Evolutionary conservation across 768 basidiomycete genomes (phyloP).

Genomic region (Coprinopsis sp.): DNA sequence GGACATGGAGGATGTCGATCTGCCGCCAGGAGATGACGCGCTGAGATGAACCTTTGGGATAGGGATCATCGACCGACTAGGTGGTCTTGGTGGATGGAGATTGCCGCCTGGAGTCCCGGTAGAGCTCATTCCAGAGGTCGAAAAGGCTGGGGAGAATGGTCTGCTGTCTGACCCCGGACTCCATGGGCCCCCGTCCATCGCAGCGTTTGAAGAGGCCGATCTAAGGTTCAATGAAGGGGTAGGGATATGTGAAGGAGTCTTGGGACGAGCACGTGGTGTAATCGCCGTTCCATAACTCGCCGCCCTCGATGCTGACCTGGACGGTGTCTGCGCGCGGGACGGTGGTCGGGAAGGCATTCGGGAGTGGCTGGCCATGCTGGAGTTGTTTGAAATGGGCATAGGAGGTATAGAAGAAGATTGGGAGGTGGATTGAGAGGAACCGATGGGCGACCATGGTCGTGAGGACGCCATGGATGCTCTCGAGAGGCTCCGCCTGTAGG

Average conservation of each 20-base stretch:
- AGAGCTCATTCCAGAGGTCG: conserved; percentile 39
- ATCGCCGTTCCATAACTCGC: conserved; percentile 18
- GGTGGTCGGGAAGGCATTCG: conserved; percentile 33
- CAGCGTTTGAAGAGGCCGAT: conserved; percentile 18
- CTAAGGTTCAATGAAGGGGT: conserved; percentile 51
- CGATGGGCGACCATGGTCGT: conserved; percentile 75
- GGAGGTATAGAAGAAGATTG: conserved; percentile 43
- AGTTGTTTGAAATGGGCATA: conserved; percentile 27
- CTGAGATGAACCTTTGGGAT: conserved; percentile 69
- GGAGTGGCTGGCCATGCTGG: conserved; percentile 3
- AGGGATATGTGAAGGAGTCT: conserved; percentile 79
- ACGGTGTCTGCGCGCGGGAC: conserved; percentile 62
- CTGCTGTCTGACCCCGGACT: conserved; percentile 39
- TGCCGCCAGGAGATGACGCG: conserved; percentile 44
- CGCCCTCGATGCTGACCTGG: conserved; percentile 31
- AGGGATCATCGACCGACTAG: conserved; percentile 81
- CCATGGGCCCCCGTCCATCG: conserved; percentile 13
- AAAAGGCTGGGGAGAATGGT: conserved; percentile 60
- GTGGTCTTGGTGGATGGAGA: conserved; percentile 62
- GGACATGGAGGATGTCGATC: conserved; percentile 71
- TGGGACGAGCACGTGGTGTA: conserved; percentile 66
- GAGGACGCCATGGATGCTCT: conserved; percentile 75
- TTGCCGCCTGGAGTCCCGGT: conserved; percentile 38
- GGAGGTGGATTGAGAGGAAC: conserved; percentile 67
- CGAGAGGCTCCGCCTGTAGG: conserved; percentile 62